Evolutionary conservation across 352 stramenopile species (phyloP).

Genomic region (Phytophthora rubi): DNA sequence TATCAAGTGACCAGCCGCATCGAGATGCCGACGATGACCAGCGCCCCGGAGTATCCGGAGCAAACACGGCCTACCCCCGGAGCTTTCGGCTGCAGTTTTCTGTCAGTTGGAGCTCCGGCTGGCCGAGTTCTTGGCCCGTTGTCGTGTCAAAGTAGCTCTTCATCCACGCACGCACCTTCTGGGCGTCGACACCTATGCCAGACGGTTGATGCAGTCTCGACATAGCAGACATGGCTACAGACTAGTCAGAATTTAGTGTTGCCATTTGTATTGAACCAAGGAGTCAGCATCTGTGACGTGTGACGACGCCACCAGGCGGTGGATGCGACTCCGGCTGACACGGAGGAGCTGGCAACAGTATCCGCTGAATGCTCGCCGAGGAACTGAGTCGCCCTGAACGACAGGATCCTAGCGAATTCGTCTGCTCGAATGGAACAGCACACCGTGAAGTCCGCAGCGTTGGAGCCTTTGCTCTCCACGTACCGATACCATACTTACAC

Average conservation of each 20-base stretch:
- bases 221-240: constrained; percentile 27
- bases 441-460: neutral
- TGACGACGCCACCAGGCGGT: constrained; percentile 28
- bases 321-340: constrained; percentile 13
- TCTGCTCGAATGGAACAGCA: neutral
- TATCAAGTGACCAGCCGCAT: constrained; percentile 17
- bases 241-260: constrained; percentile 29
- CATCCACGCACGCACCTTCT: constrained; percentile 24
- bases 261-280: constrained; percentile 3
- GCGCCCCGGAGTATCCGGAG: constrained; percentile 26
- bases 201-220: constrained; percentile 3
- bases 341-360: constrained; percentile 7
- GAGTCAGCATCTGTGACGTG: constrained; percentile 36
- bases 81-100: constrained; percentile 24
- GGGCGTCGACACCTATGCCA: constrained; percentile 21
- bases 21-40: constrained; percentile 22
- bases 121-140: constrained; percentile 24
- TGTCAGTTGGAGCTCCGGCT: constrained; percentile 32
- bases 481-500: no score
- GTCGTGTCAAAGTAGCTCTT: constrained; percentile 26
- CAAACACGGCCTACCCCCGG: constrained; percentile 11
- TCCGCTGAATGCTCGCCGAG: constrained; percentile 7
- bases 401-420: neutral
- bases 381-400: neutral
- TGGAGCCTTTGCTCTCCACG: neutral